Evolutionary conservation across 164 flowering plant genomes (phyloP), one percentile per base, ranked within the genome.

Genomic region (Stephania japonica): DNA sequence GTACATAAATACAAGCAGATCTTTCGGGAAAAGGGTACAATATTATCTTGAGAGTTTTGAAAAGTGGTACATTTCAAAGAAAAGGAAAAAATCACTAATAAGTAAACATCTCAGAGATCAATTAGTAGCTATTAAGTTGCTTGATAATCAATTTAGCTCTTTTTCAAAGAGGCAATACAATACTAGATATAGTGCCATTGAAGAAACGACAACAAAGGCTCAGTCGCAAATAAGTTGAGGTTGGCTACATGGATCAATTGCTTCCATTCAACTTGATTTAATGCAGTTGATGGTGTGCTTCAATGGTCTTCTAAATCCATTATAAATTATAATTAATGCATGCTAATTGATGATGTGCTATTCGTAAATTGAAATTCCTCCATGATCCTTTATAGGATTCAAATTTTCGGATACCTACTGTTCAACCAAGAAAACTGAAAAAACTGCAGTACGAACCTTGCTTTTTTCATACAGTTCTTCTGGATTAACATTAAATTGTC

Each of bases 371-470:
- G 38, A 32, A 32, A 32, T 32, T 32, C 4, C 64, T 19, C 64
- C n/a, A 56, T n/a, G 63, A 56, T 21, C n/a, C n/a, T 56, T 56
- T 16, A 19, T 14, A 56, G 7, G 63, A 18, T 56, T 16, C 21
- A 16, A 56, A 59, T 19, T n/a, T 24, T 2, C 64, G 19, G 11
- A 59, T 59, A 59, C 21, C 9, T 59, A 47, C 25, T 19, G 64
- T 59, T 59, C 21, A 21, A 59, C n/a, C 21, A 24, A n/a, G 64
- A 59, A 59, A 19, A 18, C 10, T 10, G 38, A 32, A 59, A 75
- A 43, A 44, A 49, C 11, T 41, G 68, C 47, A 47, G 18, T 12
- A 76, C 83, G 75, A 27, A 92, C 98, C 94, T 89, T 91, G 65
- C 84, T 83, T 73, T 78, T 81, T 26, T 77, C 86, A 75, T 78